A percentile compares a stretch with the other conserved stretches of the same genome.
phyloP scores from a whole-genome alignment of 129 eudicot species.

The Rutidosis leptorrhynchoides region DNA sequence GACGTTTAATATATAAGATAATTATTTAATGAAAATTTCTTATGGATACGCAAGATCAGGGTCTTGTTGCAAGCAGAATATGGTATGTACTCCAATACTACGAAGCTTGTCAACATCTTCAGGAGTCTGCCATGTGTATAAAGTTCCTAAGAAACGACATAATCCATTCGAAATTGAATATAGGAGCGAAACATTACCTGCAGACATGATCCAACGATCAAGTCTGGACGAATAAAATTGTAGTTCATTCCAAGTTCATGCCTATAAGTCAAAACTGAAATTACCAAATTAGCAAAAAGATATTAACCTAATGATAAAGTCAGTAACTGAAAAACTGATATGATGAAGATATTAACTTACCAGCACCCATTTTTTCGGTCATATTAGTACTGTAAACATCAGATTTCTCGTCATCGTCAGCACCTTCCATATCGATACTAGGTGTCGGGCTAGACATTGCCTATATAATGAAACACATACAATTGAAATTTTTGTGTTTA shows the following conservation, averaged over 20 bases:
- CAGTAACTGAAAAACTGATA: neutral
- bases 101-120: slow-evolving; percentile 95
- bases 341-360: slow-evolving; percentile 32
- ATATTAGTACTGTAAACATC: slow-evolving; percentile 78
- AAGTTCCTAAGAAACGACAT: neutral
- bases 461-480: slow-evolving; percentile 33
- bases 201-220: slow-evolving; percentile 95
- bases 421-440: slow-evolving; percentile 48
- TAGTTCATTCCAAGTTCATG: slow-evolving; percentile 98
- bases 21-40: too few species aligned
- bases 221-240: slow-evolving; percentile 86
- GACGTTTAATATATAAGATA: too few species aligned
- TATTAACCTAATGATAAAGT: neutral
- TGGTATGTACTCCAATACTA: slow-evolving; percentile 69
- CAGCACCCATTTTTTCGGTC: slow-evolving; percentile 98
- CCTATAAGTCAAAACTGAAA: slow-evolving; percentile 84
- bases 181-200: slow-evolving; percentile 51
- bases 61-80: slow-evolving; percentile 89
- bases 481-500: neutral
- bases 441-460: slow-evolving; percentile 71
- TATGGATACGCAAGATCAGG: slow-evolving; percentile 97
- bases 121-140: slow-evolving; percentile 59
- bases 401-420: slow-evolving; percentile 67
- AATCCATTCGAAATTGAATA: slow-evolving; percentile 5
- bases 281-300: slow-evolving; percentile 24